Base-by-base conservation (phyloP, 805 yeast genomes). In the Martiniozyma abietophila region DNA sequence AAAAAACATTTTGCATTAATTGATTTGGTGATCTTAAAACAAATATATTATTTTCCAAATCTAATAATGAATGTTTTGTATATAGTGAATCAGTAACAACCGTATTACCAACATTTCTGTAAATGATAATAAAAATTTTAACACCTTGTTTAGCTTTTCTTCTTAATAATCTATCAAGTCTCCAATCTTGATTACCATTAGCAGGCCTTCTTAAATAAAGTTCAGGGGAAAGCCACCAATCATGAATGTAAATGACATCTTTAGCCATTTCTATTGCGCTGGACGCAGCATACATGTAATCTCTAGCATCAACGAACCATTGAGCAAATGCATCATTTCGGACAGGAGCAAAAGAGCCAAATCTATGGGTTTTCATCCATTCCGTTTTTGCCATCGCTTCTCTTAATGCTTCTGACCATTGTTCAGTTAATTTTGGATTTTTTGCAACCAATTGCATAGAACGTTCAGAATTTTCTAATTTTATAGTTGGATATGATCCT, bases 161-260 rank as follows among this genome's bases (percentile, higher is more conserved):
- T 53, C 83, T 84, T 44, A 92, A 64, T 2, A 92, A 56, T 49
- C 98, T 69, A 56, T 92, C 99, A 27, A 92, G 61, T 52, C 99
- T 71, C 78, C 85, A 92, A 43, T 83, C 80, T 56, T 92, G 97
- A 48, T 89, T 89, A 7, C 96, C 96, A 56, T 83, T 80, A 0
- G 95, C 89, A 0, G 98, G 98, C 32, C 99, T 66, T 43, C 98
- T 71, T 60, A 92, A 63, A 49, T 92, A 94, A 3, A 92, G 54
- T 55, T 92, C 98, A 0, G 99, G 99, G 4, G 89, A 73, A 18
- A 92, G 64, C 98, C 98, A 92, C 99, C 99, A 92, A 50, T 89
- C 99, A 51, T 92, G 96, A 32, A 92, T 85, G 53, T 78, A 92
- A 22, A 92, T 80, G 1, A 81, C 89, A 62, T 92, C 97, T 45